Evolutionary conservation across 1,139 yeast species (phyloP), one percentile per base, ranked within the genome.

Genomic region (Hemisphaericaspora subhashii): DNA sequence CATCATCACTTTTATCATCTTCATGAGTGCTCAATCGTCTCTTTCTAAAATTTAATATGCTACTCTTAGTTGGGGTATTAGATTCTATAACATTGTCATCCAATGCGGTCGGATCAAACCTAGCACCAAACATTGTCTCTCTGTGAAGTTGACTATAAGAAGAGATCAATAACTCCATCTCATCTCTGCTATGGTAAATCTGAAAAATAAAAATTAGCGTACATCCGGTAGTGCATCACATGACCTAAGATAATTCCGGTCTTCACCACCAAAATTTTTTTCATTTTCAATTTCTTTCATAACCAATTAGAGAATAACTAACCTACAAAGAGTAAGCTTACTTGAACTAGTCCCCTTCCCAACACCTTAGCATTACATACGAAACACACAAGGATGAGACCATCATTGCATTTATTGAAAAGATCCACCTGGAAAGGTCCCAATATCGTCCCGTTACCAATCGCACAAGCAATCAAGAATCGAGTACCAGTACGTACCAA

Each of bases 361-460:
- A 18, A 22, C 25, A 15, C 30, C 18, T 31, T 30, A 31, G 48
- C 10, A 31, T 5, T 25, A 25, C 12, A 23, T n/a, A 23, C 12
- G 5, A 11, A 9, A 5, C 7, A 25, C 7, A 10, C 38, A 33
- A 47, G 45, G 17, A 85, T 85, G 94, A 76, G 79, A 63, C 74
- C 85, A 35, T 60, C 83, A 23, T 55, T 79, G 43, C 58, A 66
- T 35, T 62, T 79, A 36, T 66, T 85, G 45, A 57, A 53, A 35
- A 78, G 95, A 54, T 83, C 95, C 1, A 87, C 83, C 10, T 86
- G 95, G 95, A 86, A 86, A 59, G 96, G 97, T 18, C 98, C 98
- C 6, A 85, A 84, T 57, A 84, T 92, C 45, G 98, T 90, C 14
- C 97, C 98, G 3, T 74, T 92, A 37, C 97, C 98, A 16, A 76